phyloP scores from a whole-genome alignment of 2,329 filamentous ascomycete genomes.

The Talaromyces sp. region DNA sequence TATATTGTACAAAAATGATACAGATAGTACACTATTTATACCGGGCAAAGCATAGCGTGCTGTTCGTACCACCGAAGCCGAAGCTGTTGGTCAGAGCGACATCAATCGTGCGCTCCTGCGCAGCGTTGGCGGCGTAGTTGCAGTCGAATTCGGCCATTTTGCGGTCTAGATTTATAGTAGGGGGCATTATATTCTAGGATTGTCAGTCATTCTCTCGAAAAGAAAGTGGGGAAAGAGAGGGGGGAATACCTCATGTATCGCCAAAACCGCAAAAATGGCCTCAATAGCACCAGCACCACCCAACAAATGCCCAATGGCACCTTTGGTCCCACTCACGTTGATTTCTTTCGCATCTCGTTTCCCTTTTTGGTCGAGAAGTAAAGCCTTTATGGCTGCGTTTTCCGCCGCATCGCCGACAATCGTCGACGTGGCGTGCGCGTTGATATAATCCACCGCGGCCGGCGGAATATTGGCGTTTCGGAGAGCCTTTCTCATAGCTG shows the following conservation, averaged over 20 bases:
- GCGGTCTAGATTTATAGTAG: constrained; percentile 75
- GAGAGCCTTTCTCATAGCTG: constrained; percentile 82
- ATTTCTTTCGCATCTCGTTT: constrained; percentile 58
- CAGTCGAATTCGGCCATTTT: constrained; percentile 66
- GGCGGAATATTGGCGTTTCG: constrained; percentile 67
- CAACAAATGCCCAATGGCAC: constrained; percentile 83
- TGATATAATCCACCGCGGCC: constrained; percentile 77
- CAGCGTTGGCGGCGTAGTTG: constrained; percentile 73
- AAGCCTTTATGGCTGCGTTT: constrained; percentile 70
- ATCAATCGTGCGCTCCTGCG: constrained; percentile 66
- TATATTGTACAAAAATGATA: constrained; percentile 5
- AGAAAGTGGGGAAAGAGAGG: neutral
- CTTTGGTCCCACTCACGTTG: constrained; percentile 90
- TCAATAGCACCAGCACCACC: constrained; percentile 90
- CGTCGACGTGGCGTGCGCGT: constrained; percentile 91
- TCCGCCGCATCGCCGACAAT: constrained; percentile 82
- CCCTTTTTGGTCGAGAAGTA: constrained; percentile 60
- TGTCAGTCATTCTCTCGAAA: constrained; percentile 7
- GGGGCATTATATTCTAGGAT: constrained; percentile 68
- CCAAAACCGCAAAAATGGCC: constrained; percentile 76
- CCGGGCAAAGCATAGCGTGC: constrained; percentile 68
- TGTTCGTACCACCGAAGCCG: constrained; percentile 95
- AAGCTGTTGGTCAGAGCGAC: constrained; percentile 92
- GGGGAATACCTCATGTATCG: constrained; percentile 64
- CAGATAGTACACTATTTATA: constrained; percentile 14